Percentiles rank a stretch among this genome's conserved stretches.
phyloP scores from a whole-genome alignment of 768 basidiomycete genomes.

The Auriculariales sp. region DNA sequence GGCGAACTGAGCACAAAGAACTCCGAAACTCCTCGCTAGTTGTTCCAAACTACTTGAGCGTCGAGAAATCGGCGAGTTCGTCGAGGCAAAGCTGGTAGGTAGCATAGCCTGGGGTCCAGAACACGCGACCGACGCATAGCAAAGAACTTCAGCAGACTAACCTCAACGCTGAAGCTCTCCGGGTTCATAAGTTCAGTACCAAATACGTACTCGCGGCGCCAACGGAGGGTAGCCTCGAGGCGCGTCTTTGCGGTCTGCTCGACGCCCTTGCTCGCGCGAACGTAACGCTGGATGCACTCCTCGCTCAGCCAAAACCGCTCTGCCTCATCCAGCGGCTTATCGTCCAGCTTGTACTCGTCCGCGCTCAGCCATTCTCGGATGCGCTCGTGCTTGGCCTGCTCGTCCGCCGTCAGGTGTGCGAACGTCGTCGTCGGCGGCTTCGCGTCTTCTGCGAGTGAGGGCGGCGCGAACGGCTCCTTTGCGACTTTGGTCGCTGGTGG shows the following conservation, averaged over 20 bases:
- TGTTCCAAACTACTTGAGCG: too few relatives aligned
- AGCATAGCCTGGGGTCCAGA: too few relatives aligned
- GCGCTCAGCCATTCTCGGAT: not conserved
- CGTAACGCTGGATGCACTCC: slow-evolving; percentile 27
- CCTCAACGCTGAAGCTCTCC: slow-evolving; percentile 60
- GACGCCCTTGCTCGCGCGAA: slow-evolving; percentile 66
- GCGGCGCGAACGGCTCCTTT: not conserved
- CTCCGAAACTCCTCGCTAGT: too few relatives aligned
- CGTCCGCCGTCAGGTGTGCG: slow-evolving; percentile 20
- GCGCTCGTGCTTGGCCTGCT: not conserved
- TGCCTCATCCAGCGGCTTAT: slow-evolving; percentile 29
- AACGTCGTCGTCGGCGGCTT: not conserved
- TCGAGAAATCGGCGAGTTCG: too few relatives aligned
- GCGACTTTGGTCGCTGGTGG: not conserved
- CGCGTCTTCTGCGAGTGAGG: not conserved
- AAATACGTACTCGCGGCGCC: slow-evolving; percentile 69
- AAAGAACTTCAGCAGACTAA: too few relatives aligned
- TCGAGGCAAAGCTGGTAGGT: too few relatives aligned
- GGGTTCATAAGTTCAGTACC: slow-evolving; percentile 41
- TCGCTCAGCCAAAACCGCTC: slow-evolving; percentile 60
- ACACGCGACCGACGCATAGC: too few relatives aligned
- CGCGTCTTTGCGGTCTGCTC: slow-evolving; percentile 41
- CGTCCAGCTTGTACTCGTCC: not conserved
- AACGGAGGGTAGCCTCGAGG: slow-evolving; percentile 56
- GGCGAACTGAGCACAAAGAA: too few relatives aligned